These are phyloP conservation scores for Aspergillus sp. DNA, from an alignment of 2,329 filamentous ascomycete genomes.

Conservation along the genomic window DNA sequence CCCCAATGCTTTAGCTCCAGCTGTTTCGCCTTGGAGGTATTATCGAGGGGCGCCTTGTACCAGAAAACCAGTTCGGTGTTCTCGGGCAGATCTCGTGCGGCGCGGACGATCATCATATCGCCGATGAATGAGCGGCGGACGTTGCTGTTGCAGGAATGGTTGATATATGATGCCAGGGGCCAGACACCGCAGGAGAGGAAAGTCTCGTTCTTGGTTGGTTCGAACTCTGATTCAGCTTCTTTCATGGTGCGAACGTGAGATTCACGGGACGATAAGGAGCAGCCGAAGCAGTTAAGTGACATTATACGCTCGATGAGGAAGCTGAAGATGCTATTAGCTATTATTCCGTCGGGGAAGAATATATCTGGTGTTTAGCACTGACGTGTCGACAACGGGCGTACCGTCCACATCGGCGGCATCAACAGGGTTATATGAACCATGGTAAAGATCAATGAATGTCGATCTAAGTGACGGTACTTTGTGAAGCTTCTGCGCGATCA, in stretches of 20 bases:
- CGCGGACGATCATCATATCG: slow-evolving; percentile 55
- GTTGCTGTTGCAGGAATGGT: slow-evolving; percentile 55
- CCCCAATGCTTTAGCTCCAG: slow-evolving; percentile 21
- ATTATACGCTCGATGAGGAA: slow-evolving; percentile 50
- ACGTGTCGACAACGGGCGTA: slow-evolving; percentile 48
- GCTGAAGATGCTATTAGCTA: slow-evolving; percentile 24
- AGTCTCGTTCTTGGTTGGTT: not conserved
- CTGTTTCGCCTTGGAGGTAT: not conserved
- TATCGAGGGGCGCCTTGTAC: slow-evolving; percentile 34
- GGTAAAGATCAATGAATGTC: slow-evolving; percentile 39
- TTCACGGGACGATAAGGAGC: slow-evolving; percentile 24
- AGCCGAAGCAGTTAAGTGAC: slow-evolving; percentile 47
- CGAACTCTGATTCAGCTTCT: not conserved
- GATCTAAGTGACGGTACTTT: slow-evolving; percentile 38
- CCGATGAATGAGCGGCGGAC: slow-evolving; percentile 53
- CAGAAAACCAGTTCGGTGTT: slow-evolving; percentile 49
- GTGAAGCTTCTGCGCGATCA: slow-evolving; percentile 49
- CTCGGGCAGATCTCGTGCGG: slow-evolving; percentile 43
- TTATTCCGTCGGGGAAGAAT: too few relatives aligned
- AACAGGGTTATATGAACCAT: slow-evolving; percentile 42
- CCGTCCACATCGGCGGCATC: slow-evolving; percentile 33
- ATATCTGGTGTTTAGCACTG: slow-evolving; percentile 22
- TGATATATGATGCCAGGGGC: slow-evolving; percentile 51
- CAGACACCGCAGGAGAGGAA: slow-evolving; percentile 47
- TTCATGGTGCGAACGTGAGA: not conserved